Evolutionary conservation across 2,329 filamentous ascomycete species (phyloP).

Genomic region (Coleophoma crateriformis): DNA sequence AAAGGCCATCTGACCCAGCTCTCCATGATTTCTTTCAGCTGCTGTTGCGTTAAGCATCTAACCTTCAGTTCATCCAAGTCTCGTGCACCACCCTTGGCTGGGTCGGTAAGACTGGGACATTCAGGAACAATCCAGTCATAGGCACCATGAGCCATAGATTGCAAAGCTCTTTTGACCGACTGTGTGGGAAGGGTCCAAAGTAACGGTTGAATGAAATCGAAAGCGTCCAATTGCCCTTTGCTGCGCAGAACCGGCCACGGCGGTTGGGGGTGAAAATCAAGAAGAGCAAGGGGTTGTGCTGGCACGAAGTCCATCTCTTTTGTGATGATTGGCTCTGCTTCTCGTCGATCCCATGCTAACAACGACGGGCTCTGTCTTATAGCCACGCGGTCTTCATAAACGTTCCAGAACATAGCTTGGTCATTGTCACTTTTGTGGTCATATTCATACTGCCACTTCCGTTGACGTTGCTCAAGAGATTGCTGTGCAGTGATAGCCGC

Average conservation of each 20-base stretch:
- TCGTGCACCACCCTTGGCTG: conserved; percentile 37
- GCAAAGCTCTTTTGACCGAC: conserved; percentile 38
- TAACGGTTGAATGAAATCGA: conserved; percentile 49
- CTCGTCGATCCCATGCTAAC: conserved; percentile 64
- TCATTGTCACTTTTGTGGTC: conserved; percentile 18
- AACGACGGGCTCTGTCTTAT: conserved; percentile 43
- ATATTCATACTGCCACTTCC: conserved; percentile 14
- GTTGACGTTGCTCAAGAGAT: conserved; percentile 10
- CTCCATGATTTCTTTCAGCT: conserved; percentile 52
- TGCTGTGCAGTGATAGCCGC: conserved; percentile 15
- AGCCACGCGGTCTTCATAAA: conserved; percentile 49
- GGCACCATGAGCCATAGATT: conserved; percentile 49
- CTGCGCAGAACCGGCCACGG: conserved; percentile 40
- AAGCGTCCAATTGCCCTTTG: conserved; percentile 11
- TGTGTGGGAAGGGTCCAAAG: conserved; percentile 32
- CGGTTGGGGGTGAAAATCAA: conserved; percentile 62
- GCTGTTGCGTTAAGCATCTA: conserved; percentile 43
- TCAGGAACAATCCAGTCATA: conserved; percentile 43
- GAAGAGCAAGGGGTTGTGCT: conserved; percentile 45
- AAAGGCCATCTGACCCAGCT: conserved; percentile 65
- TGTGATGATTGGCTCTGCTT: conserved; percentile 62
- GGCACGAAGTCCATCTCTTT: conserved; percentile 62
- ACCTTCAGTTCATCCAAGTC: conserved; percentile 35
- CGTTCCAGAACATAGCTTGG: conserved; percentile 30
- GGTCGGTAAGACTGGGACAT: conserved; percentile 45